Base-by-base conservation (phyloP, 805 yeast genomes). In the Ogataea paraovalis region DNA sequence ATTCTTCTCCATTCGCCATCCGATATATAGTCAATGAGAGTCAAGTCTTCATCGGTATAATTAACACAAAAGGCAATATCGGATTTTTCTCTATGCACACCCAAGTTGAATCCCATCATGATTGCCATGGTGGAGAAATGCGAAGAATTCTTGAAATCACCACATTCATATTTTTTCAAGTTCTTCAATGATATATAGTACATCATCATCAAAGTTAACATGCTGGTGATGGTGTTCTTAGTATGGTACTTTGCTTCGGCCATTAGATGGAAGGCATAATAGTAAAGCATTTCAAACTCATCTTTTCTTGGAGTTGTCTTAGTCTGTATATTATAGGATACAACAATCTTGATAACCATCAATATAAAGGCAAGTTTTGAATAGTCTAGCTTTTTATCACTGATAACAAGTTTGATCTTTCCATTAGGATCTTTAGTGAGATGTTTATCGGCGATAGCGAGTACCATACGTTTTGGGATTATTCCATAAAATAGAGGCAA, bases 351-450 rank as follows among this genome's bases (percentile, higher is more conserved):
- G 33, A 57, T 16, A 3, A 56, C 43, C 25, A 50, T 21, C 30
- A 63, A 39, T 13, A 61, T 44, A 18, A 57, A 39, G 3, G 64
- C 54, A 16, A 62, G 56, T 23, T 55, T 56, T 19, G 53, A 47
- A 28, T 48, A 53, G 33, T 61, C 65, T 27, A 49, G 36, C 16
- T 55, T 48, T 22, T 47, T 44, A 16, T 55, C 50, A 5, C 32
- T 40, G 9, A 52, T 23, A 10, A 36, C 20, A 23, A 61, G 43
- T 23, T 46, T 45, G 14, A 61, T 37, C 3, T 30, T 27, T 6
- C 48, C 49, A n/a, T 45, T 38, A 2, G 39, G 37, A 10, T n/a
- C 39, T 13, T 46, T 44, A 1, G 27, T 30, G 33, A 62, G 53
- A 43, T 50, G 56, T 10, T 39, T 39, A 4, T 33, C 41, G 1